These are phyloP conservation scores for Flammula alnicola DNA, from an alignment of 1,284 basidiomycete species.

Conservation along the genomic window DNA sequence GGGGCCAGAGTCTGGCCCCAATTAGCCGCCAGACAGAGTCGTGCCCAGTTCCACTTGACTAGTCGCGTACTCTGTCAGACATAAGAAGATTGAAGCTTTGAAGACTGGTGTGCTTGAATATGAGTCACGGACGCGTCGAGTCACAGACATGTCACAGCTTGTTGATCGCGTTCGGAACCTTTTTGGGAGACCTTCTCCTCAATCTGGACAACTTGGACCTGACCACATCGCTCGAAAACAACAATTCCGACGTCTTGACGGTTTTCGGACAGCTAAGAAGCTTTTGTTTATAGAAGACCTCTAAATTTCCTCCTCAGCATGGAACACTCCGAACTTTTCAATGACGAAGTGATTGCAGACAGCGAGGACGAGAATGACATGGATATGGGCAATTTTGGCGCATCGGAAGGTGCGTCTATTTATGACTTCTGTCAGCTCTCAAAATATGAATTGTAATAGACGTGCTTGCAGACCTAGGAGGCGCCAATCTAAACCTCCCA, in stretches of 20 bases:
- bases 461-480: not conserved
- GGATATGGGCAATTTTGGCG: slow-evolving; percentile 3
- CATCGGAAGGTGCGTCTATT: slow-evolving; percentile 5
- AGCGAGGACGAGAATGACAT: slow-evolving; percentile 30
- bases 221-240: too few species aligned
- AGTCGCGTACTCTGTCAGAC: too few species aligned
- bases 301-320: slow-evolving; percentile 2
- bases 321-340: slow-evolving; percentile 3
- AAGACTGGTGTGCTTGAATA: too few species aligned
- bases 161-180: slow-evolving; percentile 20
- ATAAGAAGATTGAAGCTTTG: too few species aligned
- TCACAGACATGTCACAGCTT: slow-evolving; percentile 20
- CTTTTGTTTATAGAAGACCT: not conserved
- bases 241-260: too few species aligned
- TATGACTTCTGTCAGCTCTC: not conserved
- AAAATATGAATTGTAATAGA: not conserved
- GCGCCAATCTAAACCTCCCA: not conserved
- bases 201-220: too few species aligned
- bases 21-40: too few species aligned
- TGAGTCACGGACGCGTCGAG: slow-evolving; percentile 22
- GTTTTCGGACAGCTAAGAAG: too few species aligned
- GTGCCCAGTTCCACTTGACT: too few species aligned
- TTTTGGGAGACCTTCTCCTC: not conserved
- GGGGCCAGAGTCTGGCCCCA: too few species aligned
- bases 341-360: slow-evolving; percentile 32